These are phyloP conservation scores for Centaurea solstitialis DNA, from an alignment of 129 eudicot species.

Conservation along the genomic window DNA sequence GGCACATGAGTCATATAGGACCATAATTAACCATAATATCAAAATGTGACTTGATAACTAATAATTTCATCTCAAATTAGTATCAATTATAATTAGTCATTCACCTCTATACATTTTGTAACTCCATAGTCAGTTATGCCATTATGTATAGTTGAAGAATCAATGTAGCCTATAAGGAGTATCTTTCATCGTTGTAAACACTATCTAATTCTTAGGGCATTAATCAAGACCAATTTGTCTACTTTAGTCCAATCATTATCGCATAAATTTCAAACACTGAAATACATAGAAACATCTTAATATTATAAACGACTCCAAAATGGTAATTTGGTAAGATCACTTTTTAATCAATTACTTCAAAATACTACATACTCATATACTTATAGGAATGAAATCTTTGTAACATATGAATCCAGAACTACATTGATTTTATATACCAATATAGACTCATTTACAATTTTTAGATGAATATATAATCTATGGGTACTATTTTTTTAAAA, in stretches of 20 bases:
- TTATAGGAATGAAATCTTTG: not conserved
- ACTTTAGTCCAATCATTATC: not conserved
- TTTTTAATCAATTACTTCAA: no score
- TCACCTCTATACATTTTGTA: not conserved
- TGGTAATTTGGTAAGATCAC: no score
- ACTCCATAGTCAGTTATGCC: not conserved
- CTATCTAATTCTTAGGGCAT: not conserved
- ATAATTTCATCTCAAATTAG: not conserved
- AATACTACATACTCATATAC: not conserved
- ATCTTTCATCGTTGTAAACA: not conserved
- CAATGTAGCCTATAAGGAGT: not conserved
- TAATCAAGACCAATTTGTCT: not conserved
- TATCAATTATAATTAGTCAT: not conserved
- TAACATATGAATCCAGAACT: not conserved
- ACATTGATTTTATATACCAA: no score
- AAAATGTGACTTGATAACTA: not conserved
- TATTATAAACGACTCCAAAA: not conserved
- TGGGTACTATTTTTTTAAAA: no score
- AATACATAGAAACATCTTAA: no score
- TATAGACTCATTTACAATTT: not conserved
- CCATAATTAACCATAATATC: not conserved
- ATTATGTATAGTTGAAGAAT: not conserved
- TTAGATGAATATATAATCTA: not conserved
- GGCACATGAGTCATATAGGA: not conserved
- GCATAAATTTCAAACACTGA: not conserved